Conservation (phyloP, 257 asterid species). For the Verbena officinalis region DNA sequence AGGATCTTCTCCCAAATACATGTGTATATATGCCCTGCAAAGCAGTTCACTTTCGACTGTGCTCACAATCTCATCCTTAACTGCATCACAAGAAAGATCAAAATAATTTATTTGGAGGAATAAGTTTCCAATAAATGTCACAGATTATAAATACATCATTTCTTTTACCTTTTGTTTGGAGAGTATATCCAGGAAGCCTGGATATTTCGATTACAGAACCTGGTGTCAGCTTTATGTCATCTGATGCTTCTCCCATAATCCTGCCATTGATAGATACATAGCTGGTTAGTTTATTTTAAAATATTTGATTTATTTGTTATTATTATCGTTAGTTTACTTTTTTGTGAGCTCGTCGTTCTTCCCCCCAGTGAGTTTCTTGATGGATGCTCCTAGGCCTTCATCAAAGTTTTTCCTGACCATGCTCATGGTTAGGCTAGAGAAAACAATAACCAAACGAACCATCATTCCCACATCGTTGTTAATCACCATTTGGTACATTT, state of each 20-base stretch:
- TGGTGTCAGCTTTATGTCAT: conserved; percentile 63
- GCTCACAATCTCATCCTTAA: conserved; percentile 62
- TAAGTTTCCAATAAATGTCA: background rate
- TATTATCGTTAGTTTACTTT: conserved; percentile 36
- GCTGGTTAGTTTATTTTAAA: conserved; percentile 16
- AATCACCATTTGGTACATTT: conserved; percentile 61
- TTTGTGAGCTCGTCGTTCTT: conserved; percentile 69
- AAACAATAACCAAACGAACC: conserved; percentile 66
- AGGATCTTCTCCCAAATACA: conserved; percentile 77
- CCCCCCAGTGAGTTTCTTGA: conserved; percentile 76
- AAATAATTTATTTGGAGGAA: background rate
- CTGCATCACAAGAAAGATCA: conserved; percentile 43
- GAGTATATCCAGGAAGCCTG: conserved; percentile 72
- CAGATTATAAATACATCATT: background rate
- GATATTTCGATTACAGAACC: conserved; percentile 79
- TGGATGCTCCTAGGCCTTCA: conserved; percentile 71
- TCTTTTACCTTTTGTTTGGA: conserved; percentile 66
- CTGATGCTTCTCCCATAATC: conserved; percentile 76
- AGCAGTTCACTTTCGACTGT: conserved; percentile 68
- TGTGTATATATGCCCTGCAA: conserved; percentile 67
- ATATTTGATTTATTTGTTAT: background rate
- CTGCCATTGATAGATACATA: conserved; percentile 38
- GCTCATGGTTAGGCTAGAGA: conserved; percentile 69
- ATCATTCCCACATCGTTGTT: conserved; percentile 63
- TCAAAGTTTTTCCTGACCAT: conserved; percentile 71